A percentile compares a stretch with the other conserved stretches of the same genome.
These are phyloP conservation scores for Athelia psychrophila DNA, from an alignment of 1,284 basidiomycete species.

Conservation along the genomic window DNA sequence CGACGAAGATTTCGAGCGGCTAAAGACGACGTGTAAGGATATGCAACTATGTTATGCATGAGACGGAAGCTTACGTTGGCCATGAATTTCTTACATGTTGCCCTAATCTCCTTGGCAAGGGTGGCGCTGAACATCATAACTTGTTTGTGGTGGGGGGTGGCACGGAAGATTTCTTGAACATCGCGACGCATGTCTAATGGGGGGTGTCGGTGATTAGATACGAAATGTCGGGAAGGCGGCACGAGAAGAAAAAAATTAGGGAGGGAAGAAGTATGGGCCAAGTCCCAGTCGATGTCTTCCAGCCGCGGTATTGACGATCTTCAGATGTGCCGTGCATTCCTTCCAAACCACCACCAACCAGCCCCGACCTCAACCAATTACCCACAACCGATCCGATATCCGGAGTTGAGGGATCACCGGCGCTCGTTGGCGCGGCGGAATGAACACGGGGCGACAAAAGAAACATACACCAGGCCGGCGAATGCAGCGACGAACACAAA, in stretches of 20 bases:
- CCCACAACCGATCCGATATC: constrained; percentile 25
- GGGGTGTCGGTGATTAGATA: constrained; percentile 68
- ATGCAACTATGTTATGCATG: background rate
- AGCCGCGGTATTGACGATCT: constrained; percentile 5
- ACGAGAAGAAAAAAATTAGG: constrained; percentile 37
- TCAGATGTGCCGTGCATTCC: constrained; percentile 5
- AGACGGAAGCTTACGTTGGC: constrained; percentile 75
- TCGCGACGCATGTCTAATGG: constrained; percentile 99
- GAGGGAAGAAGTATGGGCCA: constrained; percentile 16
- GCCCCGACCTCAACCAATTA: constrained; percentile 16
- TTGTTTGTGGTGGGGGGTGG: constrained; percentile 99
- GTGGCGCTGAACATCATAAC: constrained; percentile 99
- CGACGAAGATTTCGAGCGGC: constrained; percentile 99
- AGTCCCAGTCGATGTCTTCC: constrained; percentile 28
- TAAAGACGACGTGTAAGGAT: constrained; percentile 30
- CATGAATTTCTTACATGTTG: constrained; percentile 99
- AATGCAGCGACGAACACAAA: constrained; percentile 36
- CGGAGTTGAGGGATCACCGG: constrained; percentile 28
- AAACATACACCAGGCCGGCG: constrained; percentile 14
- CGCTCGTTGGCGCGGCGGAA: constrained; percentile 19
- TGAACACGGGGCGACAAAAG: constrained; percentile 21
- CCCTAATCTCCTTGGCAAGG: constrained; percentile 93
- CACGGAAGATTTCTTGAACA: constrained; percentile 99
- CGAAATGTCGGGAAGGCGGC: constrained; percentile 40
- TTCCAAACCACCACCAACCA: constrained; percentile 3